Evolutionary conservation across 257 asterid genomes (phyloP).

Genomic region (Plantago elongata): DNA sequence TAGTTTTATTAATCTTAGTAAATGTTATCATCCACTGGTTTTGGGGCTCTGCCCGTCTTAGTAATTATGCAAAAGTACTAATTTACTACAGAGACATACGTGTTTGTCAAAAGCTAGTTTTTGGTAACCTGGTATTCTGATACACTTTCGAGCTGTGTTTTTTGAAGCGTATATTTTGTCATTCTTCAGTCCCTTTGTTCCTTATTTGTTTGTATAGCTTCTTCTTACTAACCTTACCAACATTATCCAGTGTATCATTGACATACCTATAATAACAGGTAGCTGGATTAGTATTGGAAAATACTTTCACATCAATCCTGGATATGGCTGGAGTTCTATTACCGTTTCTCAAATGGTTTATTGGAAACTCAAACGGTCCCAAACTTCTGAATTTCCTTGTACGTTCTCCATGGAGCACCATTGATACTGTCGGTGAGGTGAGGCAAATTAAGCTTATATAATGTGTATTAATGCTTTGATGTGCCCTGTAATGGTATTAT

Average conservation of each 20-base stretch:
- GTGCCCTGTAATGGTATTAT: not conserved
- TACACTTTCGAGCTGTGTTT: not conserved
- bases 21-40: not conserved
- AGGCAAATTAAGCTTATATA: constrained; percentile 21
- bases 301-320: constrained; percentile 93
- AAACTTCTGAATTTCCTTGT: constrained; percentile 72
- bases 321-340: constrained; percentile 97
- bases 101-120: constrained; percentile 1
- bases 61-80: not conserved
- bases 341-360: constrained; percentile 86
- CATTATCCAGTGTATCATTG: constrained; percentile 2
- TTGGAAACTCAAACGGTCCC: constrained; percentile 82
- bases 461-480: not conserved
- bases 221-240: not conserved
- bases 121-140: not conserved
- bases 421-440: constrained; percentile 84
- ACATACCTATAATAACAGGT: constrained; percentile 44
- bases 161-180: not conserved
- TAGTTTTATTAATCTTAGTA: not conserved
- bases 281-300: constrained; percentile 76
- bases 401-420: constrained; percentile 96
- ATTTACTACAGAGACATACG: not conserved
- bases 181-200: not conserved
- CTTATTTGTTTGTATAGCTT: not conserved
- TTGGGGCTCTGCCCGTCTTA: not conserved